Evolutionary conservation across 2,329 filamentous ascomycete species (phyloP), one percentile per base, ranked within the genome.

Genomic region (Colletotrichum tofieldiae): DNA sequence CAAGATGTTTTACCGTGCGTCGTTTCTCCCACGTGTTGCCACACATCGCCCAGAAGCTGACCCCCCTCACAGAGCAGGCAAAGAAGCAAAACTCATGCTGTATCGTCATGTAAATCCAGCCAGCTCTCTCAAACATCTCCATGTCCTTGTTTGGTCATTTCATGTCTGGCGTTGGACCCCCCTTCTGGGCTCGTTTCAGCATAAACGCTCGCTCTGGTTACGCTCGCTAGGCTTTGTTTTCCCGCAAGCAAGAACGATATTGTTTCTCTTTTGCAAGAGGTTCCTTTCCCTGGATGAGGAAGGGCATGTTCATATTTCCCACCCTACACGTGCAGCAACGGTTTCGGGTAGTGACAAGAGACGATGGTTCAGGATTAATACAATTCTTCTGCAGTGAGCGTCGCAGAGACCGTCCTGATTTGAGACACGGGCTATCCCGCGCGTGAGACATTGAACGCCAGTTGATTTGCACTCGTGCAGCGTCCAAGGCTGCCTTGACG

Each of bases 1-100:
- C 86, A 98, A 98, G 89, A 96, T 97, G 93, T 99, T 99, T 83
- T 98, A 98, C 83, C 94, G 93, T 93, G 83, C 78, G 88, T 84
- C 29, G 8, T 20, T n/a, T 41, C 47, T 59, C 45, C 12, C 47
- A 20, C n/a, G 18, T n/a, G 1, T 41, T 58, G 45, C 61, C 35
- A 18, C 20, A 32, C 18, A 18, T 20, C 51, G 11, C 18, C 8
- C 32, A 32, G 54, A 41, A 29, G 8, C 64, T 70, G n/a, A 71
- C 49, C 8, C 37, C 20, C 64, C 72, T 37, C 64, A 23, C 65
- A 88, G 86, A 86, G 82, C 84, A 92, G 87, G 92, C 92, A 79
- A 94, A 94, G 88, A 94, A 94, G 84, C 92, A 94, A 81, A 94
- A 94, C 84, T 93, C 91, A 32, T 94, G 93, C 88, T 94, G 92